These are phyloP conservation scores for Penicillium sclerotiorum DNA, from an alignment of 2,329 filamentous ascomycete genomes.

Conservation along the genomic window DNA sequence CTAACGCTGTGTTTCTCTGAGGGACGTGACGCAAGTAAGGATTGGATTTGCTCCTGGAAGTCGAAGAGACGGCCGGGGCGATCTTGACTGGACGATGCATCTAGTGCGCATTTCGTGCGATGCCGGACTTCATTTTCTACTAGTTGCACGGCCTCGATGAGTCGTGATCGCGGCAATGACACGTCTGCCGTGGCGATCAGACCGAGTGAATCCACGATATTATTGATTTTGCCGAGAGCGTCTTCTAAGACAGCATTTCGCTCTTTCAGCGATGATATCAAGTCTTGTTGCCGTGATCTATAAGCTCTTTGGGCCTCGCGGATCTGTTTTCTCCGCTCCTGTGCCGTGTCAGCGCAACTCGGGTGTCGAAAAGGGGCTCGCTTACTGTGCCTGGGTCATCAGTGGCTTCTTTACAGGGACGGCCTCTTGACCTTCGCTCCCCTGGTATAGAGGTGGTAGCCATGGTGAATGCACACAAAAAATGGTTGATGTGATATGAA, in stretches of 20 bases:
- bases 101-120: background rate
- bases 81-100: background rate
- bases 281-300: constrained; percentile 14
- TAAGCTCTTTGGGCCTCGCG: constrained; percentile 21
- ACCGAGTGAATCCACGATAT: constrained; percentile 10
- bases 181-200: background rate
- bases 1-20: too few relatives aligned
- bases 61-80: too few relatives aligned
- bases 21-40: too few relatives aligned
- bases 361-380: background rate
- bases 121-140: constrained; percentile 10
- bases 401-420: constrained; percentile 2
- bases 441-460: background rate
- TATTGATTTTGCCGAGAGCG: constrained; percentile 3
- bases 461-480: background rate
- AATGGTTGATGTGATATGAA: too few relatives aligned
- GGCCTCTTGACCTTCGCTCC: background rate
- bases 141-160: constrained; percentile 6
- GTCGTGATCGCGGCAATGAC: constrained; percentile 4
- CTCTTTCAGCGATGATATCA: constrained; percentile 12
- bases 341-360: background rate
- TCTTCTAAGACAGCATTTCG: constrained; percentile 14
- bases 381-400: constrained; percentile 1
- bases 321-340: constrained; percentile 6
- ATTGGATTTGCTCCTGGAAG: too few relatives aligned